Conservation (phyloP, 805 yeast species). For the Maudiozyma saulgeensis region DNA sequence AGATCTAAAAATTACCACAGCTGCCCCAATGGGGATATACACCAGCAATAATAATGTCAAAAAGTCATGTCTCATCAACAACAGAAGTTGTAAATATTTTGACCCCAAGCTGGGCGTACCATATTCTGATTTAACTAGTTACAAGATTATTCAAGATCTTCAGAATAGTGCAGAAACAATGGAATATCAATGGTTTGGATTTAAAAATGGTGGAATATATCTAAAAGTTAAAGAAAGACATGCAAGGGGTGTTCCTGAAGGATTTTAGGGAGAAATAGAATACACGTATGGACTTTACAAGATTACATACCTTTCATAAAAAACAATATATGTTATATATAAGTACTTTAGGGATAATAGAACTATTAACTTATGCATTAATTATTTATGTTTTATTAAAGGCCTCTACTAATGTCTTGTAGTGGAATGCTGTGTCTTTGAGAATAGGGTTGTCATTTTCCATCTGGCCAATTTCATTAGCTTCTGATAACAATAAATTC, state of each 20-base stretch:
- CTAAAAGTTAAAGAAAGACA: slow-evolving; percentile 38
- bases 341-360: neutral
- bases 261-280: slow-evolving; percentile 39
- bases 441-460: slow-evolving; percentile 13
- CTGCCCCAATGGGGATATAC: slow-evolving; percentile 66
- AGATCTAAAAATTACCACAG: slow-evolving; percentile 47
- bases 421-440: slow-evolving; percentile 25
- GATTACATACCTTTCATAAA: neutral
- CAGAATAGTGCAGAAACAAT: slow-evolving; percentile 39
- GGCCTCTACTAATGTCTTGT: slow-evolving; percentile 24
- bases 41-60: slow-evolving; percentile 54
- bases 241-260: slow-evolving; percentile 84
- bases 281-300: neutral
- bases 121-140: slow-evolving; percentile 76
- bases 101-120: slow-evolving; percentile 88
- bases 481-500: slow-evolving; percentile 7
- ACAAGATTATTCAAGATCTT: slow-evolving; percentile 48
- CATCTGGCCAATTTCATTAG: slow-evolving; percentile 1
- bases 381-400: slow-evolving; percentile 16
- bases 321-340: neutral
- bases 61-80: slow-evolving; percentile 60
- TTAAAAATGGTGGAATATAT: slow-evolving; percentile 41
- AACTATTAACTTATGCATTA: neutral
- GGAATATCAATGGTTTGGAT: slow-evolving; percentile 41
- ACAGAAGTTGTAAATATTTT: slow-evolving; percentile 61